These are phyloP conservation scores for Musa balbisiana DNA, from an alignment of 202 grass and related monocot genomes.

Conservation along the genomic window DNA sequence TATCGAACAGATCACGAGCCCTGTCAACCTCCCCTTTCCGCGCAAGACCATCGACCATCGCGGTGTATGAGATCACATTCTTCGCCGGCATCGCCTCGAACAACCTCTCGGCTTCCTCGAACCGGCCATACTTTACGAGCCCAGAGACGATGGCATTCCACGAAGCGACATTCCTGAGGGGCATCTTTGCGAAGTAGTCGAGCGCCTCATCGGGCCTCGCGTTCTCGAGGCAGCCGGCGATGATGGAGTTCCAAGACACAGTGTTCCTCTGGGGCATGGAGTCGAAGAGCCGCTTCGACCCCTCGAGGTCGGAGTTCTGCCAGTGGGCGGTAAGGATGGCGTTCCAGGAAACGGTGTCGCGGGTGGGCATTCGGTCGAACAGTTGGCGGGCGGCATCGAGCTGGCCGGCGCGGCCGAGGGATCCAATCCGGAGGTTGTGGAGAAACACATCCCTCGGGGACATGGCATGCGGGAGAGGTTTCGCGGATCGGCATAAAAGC, in stretches of 20 bases:
- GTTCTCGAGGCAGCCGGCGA: constrained; percentile 64
- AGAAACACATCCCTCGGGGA: constrained; percentile 32
- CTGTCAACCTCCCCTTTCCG: constrained; percentile 35
- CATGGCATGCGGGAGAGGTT: constrained; percentile 5
- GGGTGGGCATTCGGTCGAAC: constrained; percentile 59
- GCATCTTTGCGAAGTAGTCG: constrained; percentile 51
- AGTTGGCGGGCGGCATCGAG: constrained; percentile 49
- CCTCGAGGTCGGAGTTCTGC: constrained; percentile 44
- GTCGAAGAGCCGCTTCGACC: constrained; percentile 51
- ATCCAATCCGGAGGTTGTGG: constrained; percentile 55
- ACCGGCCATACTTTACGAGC: constrained; percentile 44
- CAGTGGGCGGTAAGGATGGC: constrained; percentile 68
- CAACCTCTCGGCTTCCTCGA: constrained; percentile 44
- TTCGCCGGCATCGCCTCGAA: constrained; percentile 53
- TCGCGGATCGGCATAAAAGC: background rate
- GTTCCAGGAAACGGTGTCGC: constrained; percentile 76
- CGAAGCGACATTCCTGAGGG: constrained; percentile 56
- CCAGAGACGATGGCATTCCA: constrained; percentile 87
- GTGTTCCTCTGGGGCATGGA: constrained; percentile 56
- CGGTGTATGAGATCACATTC: constrained; percentile 78
- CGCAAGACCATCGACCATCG: constrained; percentile 63
- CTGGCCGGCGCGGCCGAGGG: constrained; percentile 41
- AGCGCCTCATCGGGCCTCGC: constrained; percentile 44
- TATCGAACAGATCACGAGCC: constrained; percentile 62
- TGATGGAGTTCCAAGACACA: constrained; percentile 86